phyloP scores from a whole-genome alignment of 176 grass and related monocot genomes.

The Avena eriantha region DNA sequence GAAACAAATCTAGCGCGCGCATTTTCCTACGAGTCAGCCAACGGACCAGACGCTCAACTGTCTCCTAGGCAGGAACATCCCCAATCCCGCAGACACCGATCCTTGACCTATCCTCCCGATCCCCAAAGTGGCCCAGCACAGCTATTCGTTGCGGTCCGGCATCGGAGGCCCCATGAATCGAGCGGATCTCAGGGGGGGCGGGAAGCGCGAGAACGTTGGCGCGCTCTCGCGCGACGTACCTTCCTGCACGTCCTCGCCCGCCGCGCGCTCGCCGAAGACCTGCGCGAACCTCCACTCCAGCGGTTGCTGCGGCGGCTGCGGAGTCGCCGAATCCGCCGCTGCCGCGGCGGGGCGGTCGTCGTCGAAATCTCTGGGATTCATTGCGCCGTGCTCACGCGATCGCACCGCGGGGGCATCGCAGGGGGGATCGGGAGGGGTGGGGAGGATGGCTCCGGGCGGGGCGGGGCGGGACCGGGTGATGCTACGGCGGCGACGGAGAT shows the following conservation, averaged over 20 bases:
- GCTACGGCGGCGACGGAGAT: constrained; percentile 49
- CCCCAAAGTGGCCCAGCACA: not conserved
- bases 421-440: constrained; percentile 40
- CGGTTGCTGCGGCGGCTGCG: constrained; percentile 37
- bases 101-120: constrained; percentile 14
- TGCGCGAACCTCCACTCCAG: constrained; percentile 88
- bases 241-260: constrained; percentile 94
- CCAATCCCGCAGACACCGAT: constrained; percentile 33
- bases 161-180: constrained; percentile 36
- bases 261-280: constrained; percentile 88
- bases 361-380: constrained; percentile 57
- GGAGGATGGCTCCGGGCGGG: not conserved
- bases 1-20: constrained; percentile 20
- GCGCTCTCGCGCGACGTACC: constrained; percentile 42
- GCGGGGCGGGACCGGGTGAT: not conserved
- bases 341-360: constrained; percentile 32
- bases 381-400: constrained; percentile 61
- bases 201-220: not conserved
- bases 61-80: not conserved
- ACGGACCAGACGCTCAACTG: constrained; percentile 18
- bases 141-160: not conserved
- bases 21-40: constrained; percentile 35
- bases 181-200: constrained; percentile 53
- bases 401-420: constrained; percentile 47
- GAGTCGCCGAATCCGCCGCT: constrained; percentile 27